Percentiles rank a stretch among this genome's conserved stretches.
Conservation (phyloP, 257 asterid genomes). For the Fraxinus pennsylvanica region DNA sequence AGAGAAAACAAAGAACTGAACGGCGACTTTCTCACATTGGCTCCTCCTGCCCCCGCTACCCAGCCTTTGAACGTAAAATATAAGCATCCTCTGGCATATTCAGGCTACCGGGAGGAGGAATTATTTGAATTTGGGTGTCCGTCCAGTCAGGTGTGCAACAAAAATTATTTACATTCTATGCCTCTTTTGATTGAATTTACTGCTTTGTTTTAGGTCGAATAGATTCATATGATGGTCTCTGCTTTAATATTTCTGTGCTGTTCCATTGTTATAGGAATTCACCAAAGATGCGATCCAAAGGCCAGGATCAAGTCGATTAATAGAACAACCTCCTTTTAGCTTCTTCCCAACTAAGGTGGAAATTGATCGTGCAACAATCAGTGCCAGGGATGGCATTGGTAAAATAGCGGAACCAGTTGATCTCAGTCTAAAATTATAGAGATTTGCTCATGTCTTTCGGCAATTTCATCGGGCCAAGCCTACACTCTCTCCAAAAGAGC, state of each 20-base stretch:
- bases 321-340: slow-evolving; percentile 39
- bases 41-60: slow-evolving; percentile 61
- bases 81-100: slow-evolving; percentile 22
- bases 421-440: slow-evolving; percentile 68
- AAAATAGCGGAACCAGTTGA: slow-evolving; percentile 56
- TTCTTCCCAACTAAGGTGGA: slow-evolving; percentile 60
- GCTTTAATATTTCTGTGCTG: not conserved
- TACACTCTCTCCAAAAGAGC: not conserved
- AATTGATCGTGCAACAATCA: slow-evolving; percentile 25
- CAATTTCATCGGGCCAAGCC: not conserved
- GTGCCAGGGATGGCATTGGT: slow-evolving; percentile 30
- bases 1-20: slow-evolving; percentile 39
- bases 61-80: slow-evolving; percentile 27
- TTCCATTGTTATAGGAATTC: slow-evolving; percentile 40
- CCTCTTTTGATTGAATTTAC: not conserved
- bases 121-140: slow-evolving; percentile 29
- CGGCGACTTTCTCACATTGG: slow-evolving; percentile 76
- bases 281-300: slow-evolving; percentile 27
- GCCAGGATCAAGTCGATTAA: slow-evolving; percentile 1
- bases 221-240: not conserved
- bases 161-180: not conserved
- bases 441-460: slow-evolving; percentile 12
- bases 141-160: slow-evolving; percentile 44
- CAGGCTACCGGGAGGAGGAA: slow-evolving; percentile 24
- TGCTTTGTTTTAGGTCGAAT: not conserved